Conservation (phyloP, 257 asterid genomes). For the Penstemon newberryi region DNA sequence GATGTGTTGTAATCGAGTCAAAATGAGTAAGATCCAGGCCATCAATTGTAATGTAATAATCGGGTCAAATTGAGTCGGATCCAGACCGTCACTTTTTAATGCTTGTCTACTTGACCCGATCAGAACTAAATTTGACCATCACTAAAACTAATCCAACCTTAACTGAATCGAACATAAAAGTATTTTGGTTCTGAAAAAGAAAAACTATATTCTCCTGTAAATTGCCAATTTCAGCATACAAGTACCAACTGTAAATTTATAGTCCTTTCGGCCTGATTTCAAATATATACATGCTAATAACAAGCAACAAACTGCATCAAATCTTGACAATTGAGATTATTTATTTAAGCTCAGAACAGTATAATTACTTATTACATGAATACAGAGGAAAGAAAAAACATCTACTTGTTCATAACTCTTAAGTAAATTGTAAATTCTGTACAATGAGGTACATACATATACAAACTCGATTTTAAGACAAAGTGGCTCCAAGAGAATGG, state of each 20-base stretch:
- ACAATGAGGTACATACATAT: conserved; percentile 29
- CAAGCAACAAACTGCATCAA: conserved; percentile 16
- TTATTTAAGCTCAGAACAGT: conserved; percentile 11
- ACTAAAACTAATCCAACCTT: conserved; percentile 1
- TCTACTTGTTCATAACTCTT: conserved; percentile 26
- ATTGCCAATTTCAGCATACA: conserved; percentile 6
- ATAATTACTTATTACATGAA: conserved; percentile 22
- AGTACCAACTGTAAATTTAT: neutral
- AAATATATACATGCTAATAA: conserved; percentile 13
- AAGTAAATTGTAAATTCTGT: conserved; percentile 34
- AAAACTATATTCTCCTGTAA: neutral
- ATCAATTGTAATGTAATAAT: too few species aligned
- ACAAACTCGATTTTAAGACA: conserved; percentile 18
- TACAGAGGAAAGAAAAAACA: conserved; percentile 4
- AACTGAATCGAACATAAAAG: neutral
- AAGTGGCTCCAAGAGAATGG: conserved; percentile 39
- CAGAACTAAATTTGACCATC: too few species aligned
- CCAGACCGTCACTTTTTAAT: too few species aligned
- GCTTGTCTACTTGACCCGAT: too few species aligned
- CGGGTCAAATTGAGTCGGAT: too few species aligned
- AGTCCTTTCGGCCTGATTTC: neutral
- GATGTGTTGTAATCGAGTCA: too few species aligned
- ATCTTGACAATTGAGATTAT: conserved; percentile 10
- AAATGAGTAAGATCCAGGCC: too few species aligned
- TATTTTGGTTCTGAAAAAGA: neutral